Evolutionary conservation across 2,329 filamentous ascomycete species (phyloP), one percentile per base, ranked within the genome.

Genomic region (Thielaviopsis punctulata): DNA sequence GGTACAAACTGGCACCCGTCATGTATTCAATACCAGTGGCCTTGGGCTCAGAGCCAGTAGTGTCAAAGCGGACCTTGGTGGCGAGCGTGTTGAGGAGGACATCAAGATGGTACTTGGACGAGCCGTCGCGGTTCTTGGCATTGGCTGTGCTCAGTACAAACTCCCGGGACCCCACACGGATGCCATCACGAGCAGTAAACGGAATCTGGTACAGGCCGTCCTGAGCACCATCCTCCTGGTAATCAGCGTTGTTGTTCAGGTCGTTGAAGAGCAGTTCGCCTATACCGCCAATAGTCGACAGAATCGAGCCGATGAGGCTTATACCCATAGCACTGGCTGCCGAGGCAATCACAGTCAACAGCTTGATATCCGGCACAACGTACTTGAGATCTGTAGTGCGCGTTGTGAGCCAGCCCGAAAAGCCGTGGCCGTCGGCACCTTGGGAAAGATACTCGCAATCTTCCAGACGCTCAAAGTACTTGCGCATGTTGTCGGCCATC

Each of bases 201-300:
- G 79, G 78, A 4, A 83, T 71, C 57, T 82, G 76, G 60, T 73
- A 80, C 33, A 75, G 64, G 1, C 68, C 71, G 39, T 60, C 56
- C 6, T 49, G 30, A 24, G 43, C 24, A 6, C 60, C 59, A 2
- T 58, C 52, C 30, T 49, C 51, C 19, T 57, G 57, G 51, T 52
- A 24, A 51, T 62, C 62, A 5, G 57, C 56, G 22, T 62, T 3
- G 30, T 15, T 36, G 30, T 36, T 64, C 5, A 64, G 55, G 24
- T 64, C 62, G 1, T 57, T 56, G 22, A 59, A 54, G 18, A 64
- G 30, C 2, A 64, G 56, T 23, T 62, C 53, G 0, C 56, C 60
- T 22, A 65, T 60, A 1, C 60, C 60, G 1, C 49, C 46, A 4
- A 62, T 56, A 0, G 59, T 58, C 33, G 49, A 54, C 3, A 61